Percentiles rank a stretch among this genome's conserved stretches.
These are phyloP conservation scores for Populus trichocarpa DNA, from an alignment of 441 rosid genomes.

Conservation along the genomic window DNA sequence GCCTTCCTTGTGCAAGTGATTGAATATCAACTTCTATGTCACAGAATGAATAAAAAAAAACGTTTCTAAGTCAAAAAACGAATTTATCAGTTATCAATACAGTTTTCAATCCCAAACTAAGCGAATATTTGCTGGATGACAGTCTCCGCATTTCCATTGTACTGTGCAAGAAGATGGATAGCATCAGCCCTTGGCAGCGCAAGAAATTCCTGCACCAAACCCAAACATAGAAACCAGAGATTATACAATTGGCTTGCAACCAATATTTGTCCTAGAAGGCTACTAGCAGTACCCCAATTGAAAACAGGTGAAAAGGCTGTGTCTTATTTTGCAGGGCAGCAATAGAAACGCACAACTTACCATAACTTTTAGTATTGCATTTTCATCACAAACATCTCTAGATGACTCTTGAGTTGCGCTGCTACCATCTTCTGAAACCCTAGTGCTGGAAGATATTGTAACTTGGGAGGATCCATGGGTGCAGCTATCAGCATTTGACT, in stretches of 20 bases:
- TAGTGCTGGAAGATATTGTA: conserved; percentile 61
- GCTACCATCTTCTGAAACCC: conserved; percentile 68
- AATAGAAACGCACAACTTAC: conserved; percentile 33
- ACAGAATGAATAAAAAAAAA: conserved; percentile 16
- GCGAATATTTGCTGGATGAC: conserved; percentile 84
- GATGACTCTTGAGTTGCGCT: conserved; percentile 71
- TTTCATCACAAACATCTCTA: conserved; percentile 74
- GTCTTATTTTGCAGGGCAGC: neutral
- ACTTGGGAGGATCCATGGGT: conserved; percentile 75
- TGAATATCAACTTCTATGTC: conserved; percentile 6
- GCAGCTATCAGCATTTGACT: conserved; percentile 58
- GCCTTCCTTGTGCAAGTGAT: neutral
- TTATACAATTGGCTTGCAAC: neutral
- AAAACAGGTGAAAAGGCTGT: neutral
- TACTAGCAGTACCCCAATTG: neutral
- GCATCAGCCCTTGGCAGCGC: conserved; percentile 98
- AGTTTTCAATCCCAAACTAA: conserved; percentile 19
- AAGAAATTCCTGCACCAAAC: conserved; percentile 78
- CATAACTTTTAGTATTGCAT: conserved; percentile 92
- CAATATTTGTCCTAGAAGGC: neutral
- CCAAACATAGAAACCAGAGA: neutral
- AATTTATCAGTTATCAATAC: neutral
- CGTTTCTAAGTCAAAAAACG: neutral
- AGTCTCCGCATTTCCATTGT: conserved; percentile 80
- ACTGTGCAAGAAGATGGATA: conserved; percentile 84